These are phyloP conservation scores for Moricandia moricandioides DNA, from an alignment of 345 rosid genomes.

Conservation along the genomic window DNA sequence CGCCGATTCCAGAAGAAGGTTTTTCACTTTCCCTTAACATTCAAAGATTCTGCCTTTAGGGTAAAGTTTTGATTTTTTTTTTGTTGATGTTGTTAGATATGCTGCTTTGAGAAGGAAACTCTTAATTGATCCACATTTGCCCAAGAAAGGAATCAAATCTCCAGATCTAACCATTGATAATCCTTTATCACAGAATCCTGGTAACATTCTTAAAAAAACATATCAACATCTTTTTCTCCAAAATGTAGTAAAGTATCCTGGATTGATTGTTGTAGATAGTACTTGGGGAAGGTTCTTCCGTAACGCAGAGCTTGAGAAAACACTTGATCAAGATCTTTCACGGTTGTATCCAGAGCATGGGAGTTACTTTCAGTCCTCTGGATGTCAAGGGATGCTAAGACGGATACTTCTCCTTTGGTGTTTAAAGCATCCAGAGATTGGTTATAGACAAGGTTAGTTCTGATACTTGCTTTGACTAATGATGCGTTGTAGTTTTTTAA, in stretches of 20 bases:
- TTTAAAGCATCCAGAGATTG: constrained; percentile 81
- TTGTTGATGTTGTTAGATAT: constrained; percentile 45
- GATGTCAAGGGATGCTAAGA: constrained; percentile 95
- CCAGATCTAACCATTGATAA: constrained; percentile 74
- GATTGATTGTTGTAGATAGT: constrained; percentile 59
- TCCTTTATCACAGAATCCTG: constrained; percentile 96
- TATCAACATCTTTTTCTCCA: neutral
- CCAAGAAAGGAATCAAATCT: constrained; percentile 62
- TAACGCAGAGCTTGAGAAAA: constrained; percentile 90
- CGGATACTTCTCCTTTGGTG: constrained; percentile 90
- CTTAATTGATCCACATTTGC: constrained; percentile 72
- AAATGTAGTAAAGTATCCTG: neutral
- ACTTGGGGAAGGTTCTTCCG: constrained; percentile 95
- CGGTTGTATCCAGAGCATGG: constrained; percentile 95
- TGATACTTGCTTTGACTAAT: neutral
- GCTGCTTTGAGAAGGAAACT: constrained; percentile 79
- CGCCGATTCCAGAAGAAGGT: constrained; percentile 92
- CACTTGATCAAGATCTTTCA: constrained; percentile 89
- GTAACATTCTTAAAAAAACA: constrained; percentile 29
- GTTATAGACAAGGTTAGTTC: constrained; percentile 82
- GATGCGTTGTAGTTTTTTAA: neutral
- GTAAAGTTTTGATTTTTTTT: constrained; percentile 2
- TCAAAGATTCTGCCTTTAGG: neutral
- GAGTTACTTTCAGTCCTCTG: constrained; percentile 88
- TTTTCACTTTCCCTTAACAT: neutral